Evolutionary conservation across 768 basidiomycete genomes (phyloP), one percentile per base, ranked within the genome.

Genomic region (Rhodotorula kratochvilovae): DNA sequence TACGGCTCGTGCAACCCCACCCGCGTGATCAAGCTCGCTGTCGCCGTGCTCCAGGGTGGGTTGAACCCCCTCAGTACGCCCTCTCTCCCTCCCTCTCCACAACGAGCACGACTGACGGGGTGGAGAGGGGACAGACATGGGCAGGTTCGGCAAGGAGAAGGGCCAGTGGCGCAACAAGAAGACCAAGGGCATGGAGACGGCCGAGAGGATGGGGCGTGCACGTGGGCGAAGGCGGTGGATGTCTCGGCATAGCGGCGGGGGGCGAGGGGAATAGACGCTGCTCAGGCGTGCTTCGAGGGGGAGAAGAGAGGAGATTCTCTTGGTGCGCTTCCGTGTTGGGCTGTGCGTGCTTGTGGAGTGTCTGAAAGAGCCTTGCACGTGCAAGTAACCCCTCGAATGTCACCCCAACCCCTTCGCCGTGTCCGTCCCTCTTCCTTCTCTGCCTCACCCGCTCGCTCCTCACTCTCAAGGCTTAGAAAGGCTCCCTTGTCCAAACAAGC

Each of bases 1-100:
- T 90, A 91, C 87, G 93, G 95, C 25, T 93, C 90, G 78, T 83
- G 90, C 74, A 97, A 95, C 81, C 86, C 85, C 48, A 83, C 90
- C 74, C 87, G 89, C 80, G 91, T 95, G 53, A 86, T 94, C 83
- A 95, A 96, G 82, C 87, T 89, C 35, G 84, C 87, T 23, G 85
- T 92, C 76, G 85, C 88, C 79, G 85, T 96, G 83, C 82, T 99
- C 60, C 91, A 93, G 70, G 87, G 90, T 1, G 93, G 94, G 0
- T 87, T 89, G 79, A 87, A 87, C 71, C 90, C 90, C 10, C 80
- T 89, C 63, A 84, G 84, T 23, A 87, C 45, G 72, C n/a, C n/a
- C n/a, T n/a, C n/a, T n/a, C n/a, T n/a, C n/a, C n/a, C n/a, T n/a
- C n/a, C n/a, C n/a, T n/a, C n/a, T n/a, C n/a, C n/a, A n/a, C n/a